Conservation (phyloP, 2,329 filamentous ascomycete species). For the Apiospora saccharicola region DNA sequence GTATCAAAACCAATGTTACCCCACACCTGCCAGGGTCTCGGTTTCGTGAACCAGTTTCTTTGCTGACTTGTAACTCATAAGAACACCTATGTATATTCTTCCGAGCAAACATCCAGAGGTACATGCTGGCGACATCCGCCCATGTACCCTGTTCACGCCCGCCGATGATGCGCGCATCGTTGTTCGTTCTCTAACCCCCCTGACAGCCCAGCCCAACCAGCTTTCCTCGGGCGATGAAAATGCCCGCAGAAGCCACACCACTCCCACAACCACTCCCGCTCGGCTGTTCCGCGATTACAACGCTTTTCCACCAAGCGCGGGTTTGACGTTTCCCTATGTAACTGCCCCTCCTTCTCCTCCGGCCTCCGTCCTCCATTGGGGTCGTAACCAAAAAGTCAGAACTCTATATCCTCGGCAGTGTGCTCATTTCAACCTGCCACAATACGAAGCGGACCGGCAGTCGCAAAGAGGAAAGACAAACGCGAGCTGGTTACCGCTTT, state of each 20-base stretch:
- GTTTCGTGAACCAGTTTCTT: too few species aligned
- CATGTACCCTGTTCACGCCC: background rate
- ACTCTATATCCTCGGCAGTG: background rate
- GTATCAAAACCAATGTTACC: background rate
- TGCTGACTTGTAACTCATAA: too few species aligned
- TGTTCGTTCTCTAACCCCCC: background rate
- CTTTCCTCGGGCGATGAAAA: background rate
- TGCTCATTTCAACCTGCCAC: background rate
- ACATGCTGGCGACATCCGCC: background rate
- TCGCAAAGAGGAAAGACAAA: background rate
- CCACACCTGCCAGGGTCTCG: background rate
- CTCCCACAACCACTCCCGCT: too few species aligned
- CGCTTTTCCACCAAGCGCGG: background rate
- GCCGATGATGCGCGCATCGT: background rate
- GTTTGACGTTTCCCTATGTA: background rate
- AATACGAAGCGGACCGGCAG: background rate
- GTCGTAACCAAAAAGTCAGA: conserved; percentile 4
- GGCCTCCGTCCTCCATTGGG: background rate
- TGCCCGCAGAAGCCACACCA: background rate
- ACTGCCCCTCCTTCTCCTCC: background rate
- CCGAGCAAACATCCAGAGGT: background rate
- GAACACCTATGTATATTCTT: background rate
- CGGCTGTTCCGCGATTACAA: background rate
- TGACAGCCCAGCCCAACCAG: background rate
- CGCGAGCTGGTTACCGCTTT: background rate